Evolutionary conservation across 441 rosid genomes (phyloP).

Genomic region (Aquilaria agallochum): DNA sequence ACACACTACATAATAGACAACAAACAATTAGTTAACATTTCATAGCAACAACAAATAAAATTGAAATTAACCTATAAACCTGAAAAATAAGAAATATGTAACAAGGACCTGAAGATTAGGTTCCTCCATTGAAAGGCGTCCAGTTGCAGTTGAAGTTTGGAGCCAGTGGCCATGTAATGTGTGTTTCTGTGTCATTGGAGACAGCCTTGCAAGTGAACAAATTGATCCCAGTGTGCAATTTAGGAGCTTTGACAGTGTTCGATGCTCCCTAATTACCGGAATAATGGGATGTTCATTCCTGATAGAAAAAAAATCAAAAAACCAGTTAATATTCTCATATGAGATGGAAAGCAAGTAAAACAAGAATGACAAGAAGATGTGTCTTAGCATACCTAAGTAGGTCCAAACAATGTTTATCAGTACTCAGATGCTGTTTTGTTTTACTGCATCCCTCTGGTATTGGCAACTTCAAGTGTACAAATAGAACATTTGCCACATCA

Average conservation of each 20-base stretch:
- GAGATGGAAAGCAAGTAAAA: constrained; percentile 3
- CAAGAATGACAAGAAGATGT: constrained; percentile 1
- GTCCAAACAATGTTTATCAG: constrained; percentile 91
- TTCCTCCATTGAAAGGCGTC: constrained; percentile 87
- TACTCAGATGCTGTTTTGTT: constrained; percentile 93
- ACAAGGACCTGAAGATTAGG: constrained; percentile 94
- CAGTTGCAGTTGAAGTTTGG: constrained; percentile 98
- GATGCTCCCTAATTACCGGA: constrained; percentile 91
- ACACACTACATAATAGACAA: constrained; percentile 66
- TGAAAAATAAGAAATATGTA: constrained; percentile 9
- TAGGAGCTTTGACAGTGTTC: constrained; percentile 86
- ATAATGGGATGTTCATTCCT: constrained; percentile 93
- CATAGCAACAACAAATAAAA: not conserved
- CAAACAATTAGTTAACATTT: constrained; percentile 13
- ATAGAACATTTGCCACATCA: constrained; percentile 91
- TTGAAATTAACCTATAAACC: not conserved
- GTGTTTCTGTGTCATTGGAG: constrained; percentile 65
- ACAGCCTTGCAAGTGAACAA: constrained; percentile 78
- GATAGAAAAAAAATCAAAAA: constrained; percentile 26
- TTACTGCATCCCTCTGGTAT: constrained; percentile 54
- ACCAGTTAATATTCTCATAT: not conserved
- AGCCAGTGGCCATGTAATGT: constrained; percentile 93
- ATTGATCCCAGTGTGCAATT: constrained; percentile 91
- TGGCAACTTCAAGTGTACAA: constrained; percentile 77
- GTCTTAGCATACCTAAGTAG: constrained; percentile 60